A percentile compares a stretch with the other conserved stretches of the same genome.
Evolutionary conservation across 2,329 filamentous ascomycete genomes (phyloP).

Genomic region (Ceratocystis destructans): DNA sequence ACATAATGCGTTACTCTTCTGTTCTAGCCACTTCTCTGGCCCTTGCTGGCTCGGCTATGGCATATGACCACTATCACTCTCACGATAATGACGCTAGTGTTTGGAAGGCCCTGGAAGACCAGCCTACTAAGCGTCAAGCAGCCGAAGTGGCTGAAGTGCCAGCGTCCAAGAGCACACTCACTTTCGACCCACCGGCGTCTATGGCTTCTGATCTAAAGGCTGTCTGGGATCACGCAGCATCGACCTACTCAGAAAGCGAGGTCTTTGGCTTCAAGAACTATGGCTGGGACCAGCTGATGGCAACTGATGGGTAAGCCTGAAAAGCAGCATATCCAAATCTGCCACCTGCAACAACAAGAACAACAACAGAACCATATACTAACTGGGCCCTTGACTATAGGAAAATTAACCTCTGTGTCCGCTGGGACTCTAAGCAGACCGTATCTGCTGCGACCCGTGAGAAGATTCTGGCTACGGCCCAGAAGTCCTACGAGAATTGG

Average conservation of each 20-base stretch:
- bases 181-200: constrained; percentile 25
- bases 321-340: too few relatives aligned
- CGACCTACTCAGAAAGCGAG: constrained; percentile 23
- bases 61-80: neutral
- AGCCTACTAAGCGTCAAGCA: neutral
- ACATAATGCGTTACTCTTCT: constrained; percentile 8
- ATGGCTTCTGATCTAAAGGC: constrained; percentile 23
- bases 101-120: neutral
- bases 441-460: constrained; percentile 29
- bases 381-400: constrained; percentile 12
- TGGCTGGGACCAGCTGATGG: constrained; percentile 27
- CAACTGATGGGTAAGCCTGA: constrained; percentile 23
- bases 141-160: neutral
- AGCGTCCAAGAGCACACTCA: constrained; percentile 22
- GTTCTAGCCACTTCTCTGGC: neutral
- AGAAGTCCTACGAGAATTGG: constrained; percentile 30
- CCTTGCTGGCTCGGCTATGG: neutral
- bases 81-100: neutral
- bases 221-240: constrained; percentile 25
- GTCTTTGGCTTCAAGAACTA: constrained; percentile 25
- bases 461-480: constrained; percentile 27
- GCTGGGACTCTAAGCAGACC: constrained; percentile 31
- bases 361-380: neutral
- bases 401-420: constrained; percentile 30
- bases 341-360: too few relatives aligned